phyloP scores from a whole-genome alignment of 164 flowering plant species.

The Santalum album region DNA sequence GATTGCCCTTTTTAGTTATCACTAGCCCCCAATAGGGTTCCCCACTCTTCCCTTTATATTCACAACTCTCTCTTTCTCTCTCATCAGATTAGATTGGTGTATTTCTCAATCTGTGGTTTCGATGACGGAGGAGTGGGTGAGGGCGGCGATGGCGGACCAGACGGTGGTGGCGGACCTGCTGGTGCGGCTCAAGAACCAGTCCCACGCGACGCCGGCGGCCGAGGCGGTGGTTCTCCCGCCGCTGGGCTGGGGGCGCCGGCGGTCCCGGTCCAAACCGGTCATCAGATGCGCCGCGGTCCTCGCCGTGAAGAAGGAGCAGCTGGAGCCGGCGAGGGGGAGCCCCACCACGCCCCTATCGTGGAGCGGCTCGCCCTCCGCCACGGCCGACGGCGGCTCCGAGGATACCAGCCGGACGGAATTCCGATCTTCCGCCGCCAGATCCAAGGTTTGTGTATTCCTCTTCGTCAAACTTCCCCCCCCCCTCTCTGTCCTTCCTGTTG shows the following conservation, averaged over 20 bases:
- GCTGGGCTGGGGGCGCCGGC: constrained; percentile 33
- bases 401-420: too few species aligned
- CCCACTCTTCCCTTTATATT: background rate
- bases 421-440: constrained; percentile 27
- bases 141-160: background rate
- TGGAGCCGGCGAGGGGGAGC: constrained; percentile 26
- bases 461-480: too few species aligned
- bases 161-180: background rate
- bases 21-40: background rate
- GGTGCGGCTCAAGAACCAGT: background rate
- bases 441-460: constrained; percentile 33
- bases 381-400: constrained; percentile 31
- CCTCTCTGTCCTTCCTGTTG: too few species aligned
- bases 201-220: constrained; percentile 31
- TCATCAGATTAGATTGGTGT: background rate
- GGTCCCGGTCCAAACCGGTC: constrained; percentile 30
- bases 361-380: constrained; percentile 39
- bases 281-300: constrained; percentile 7
- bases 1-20: background rate
- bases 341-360: constrained; percentile 63
- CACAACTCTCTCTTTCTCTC: background rate
- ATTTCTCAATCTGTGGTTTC: background rate
- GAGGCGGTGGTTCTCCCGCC: constrained; percentile 10
- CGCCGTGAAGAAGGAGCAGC: constrained; percentile 15
- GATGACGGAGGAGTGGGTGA: background rate